Evolutionary conservation across 164 flowering plant genomes (phyloP), one percentile per base, ranked within the genome.

Genomic region (Tinospora cordifolia): DNA sequence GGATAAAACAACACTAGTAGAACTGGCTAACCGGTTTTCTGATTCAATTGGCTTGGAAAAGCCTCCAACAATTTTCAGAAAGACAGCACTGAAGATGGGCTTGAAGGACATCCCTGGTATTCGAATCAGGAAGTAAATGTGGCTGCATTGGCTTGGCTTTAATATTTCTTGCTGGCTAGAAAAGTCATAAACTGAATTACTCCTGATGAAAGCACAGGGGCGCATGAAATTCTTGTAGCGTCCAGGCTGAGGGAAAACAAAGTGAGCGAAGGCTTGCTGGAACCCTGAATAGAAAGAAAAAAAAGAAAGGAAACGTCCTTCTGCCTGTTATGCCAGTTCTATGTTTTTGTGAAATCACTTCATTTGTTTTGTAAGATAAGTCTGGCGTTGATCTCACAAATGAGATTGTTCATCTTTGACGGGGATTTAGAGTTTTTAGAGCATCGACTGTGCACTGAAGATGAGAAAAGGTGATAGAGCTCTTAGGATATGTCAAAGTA

Each of bases 31-130:
- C 67, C 72, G 64, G 27, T 95, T 92, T 75, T 79, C 80, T 58
- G 70, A 75, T 49, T 91, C 99, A 2, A 88, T 92, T 41, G 93
- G 94, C 40, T 78, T 95, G 77, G 77, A 83, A 71, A 86, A 77
- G 41, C 85, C 93, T 26, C 99, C 99, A 51, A 26, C 93, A 8
- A 81, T 95, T 22, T 87, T 79, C 83, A 78, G 93, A 67, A 95
- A 84, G 77, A 95, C 98, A 11, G 97, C 90, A 0, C 62, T 84
- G 34, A 95, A 87, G 74, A 95, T 95, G 98, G 99, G 99, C 62
- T 84, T 94, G 81, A 94, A 80, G 77, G 89, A 76, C 58, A 84
- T 92, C 46, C 87, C 96, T 65, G 99, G 99, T 67, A 90, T 94
- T 41, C 84, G 84, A 54, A 81, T 90, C 26, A 82, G 89, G 44